Percentiles rank a stretch among this genome's conserved stretches.
Evolutionary conservation across 352 stramenopile genomes (phyloP).

Genomic region (Phytophthora citricola): DNA sequence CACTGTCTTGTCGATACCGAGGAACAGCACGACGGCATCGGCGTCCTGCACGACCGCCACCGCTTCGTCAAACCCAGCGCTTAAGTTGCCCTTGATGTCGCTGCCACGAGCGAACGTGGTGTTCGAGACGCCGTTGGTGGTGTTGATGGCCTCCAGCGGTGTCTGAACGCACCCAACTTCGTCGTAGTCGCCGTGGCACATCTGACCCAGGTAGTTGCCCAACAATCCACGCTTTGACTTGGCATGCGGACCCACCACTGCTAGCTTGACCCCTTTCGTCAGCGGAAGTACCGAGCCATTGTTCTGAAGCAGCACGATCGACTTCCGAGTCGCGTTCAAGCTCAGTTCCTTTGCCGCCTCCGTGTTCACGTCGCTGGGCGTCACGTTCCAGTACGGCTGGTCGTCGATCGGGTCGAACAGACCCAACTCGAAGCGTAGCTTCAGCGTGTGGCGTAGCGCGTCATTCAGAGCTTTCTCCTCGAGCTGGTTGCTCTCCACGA

Average conservation of each 20-base stretch:
- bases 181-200: constrained; percentile 54
- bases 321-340: constrained; percentile 73
- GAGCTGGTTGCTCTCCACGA: constrained; percentile 53
- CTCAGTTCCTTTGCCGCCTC: constrained; percentile 57
- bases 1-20: constrained; percentile 81
- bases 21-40: constrained; percentile 71
- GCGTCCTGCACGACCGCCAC: constrained; percentile 37
- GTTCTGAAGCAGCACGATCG: constrained; percentile 95
- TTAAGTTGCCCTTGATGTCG: constrained; percentile 62
- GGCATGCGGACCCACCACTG: constrained; percentile 82
- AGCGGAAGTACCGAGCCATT: constrained; percentile 66
- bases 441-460: constrained; percentile 68
- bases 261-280: constrained; percentile 43
- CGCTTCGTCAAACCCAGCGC: constrained; percentile 49
- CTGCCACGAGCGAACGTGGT: constrained; percentile 42
- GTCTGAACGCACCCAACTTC: constrained; percentile 67
- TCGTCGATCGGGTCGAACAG: constrained; percentile 89
- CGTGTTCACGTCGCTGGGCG: constrained; percentile 73
- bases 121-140: constrained; percentile 44
- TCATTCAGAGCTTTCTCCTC: constrained; percentile 59
- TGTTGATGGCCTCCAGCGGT: constrained; percentile 62
- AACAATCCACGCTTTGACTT: constrained; percentile 54
- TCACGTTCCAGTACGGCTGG: constrained; percentile 76
- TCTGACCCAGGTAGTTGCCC: constrained; percentile 85
- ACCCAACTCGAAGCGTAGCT: constrained; percentile 90